Conservation (phyloP, 1,284 basidiomycete genomes). For the Marasmius fiardii region DNA sequence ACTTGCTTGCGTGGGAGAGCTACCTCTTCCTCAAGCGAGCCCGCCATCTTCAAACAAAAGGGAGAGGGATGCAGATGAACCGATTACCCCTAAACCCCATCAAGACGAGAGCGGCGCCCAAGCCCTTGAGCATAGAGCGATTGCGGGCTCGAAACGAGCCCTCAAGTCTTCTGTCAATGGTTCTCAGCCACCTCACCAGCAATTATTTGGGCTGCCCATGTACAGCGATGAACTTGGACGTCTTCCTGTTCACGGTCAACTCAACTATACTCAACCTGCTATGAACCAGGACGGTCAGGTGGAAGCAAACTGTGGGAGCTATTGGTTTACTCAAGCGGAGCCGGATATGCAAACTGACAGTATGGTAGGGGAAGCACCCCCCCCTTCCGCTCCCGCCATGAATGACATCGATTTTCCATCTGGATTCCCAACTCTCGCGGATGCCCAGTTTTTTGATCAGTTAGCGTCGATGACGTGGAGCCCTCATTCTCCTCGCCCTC, state of each 20-base stretch:
- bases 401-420: not conserved
- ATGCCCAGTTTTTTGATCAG: not conserved
- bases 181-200: slow-evolving; percentile 12
- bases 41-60: slow-evolving; percentile 53
- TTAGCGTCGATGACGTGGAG: not conserved
- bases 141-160: slow-evolving; percentile 25
- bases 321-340: not conserved
- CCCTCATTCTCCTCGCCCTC: not conserved
- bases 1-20: slow-evolving; percentile 61
- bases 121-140: slow-evolving; percentile 12
- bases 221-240: slow-evolving; percentile 1
- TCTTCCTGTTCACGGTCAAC: not conserved
- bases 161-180: not conserved
- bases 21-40: slow-evolving; percentile 54
- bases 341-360: not conserved
- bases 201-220: slow-evolving; percentile 16
- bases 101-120: slow-evolving; percentile 13
- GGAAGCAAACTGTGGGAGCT: not conserved
- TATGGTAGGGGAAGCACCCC: not conserved
- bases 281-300: not conserved
- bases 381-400: not conserved
- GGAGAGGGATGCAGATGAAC: slow-evolving; percentile 55
- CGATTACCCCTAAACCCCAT: slow-evolving; percentile 16
- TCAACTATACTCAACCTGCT: not conserved
- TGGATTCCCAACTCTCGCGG: not conserved